Evolutionary conservation across 2,329 filamentous ascomycete genomes (phyloP), one percentile per base, ranked within the genome.

Genomic region (Calonectria pauciramosa): DNA sequence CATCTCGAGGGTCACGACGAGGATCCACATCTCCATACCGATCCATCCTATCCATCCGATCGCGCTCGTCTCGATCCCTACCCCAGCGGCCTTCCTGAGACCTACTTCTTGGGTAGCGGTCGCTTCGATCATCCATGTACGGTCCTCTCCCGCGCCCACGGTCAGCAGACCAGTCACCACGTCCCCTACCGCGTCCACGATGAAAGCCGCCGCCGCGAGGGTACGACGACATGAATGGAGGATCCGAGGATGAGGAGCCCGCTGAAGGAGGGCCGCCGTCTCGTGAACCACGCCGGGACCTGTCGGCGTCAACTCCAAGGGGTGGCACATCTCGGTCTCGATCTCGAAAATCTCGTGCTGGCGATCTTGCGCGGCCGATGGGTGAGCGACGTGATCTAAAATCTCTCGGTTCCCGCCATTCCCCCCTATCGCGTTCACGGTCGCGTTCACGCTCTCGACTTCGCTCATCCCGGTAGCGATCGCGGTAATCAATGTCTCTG

Each of bases 221-320:
- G 11, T 89, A 88, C 13, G 88, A 87, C 11, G 87, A 84, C 74
- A 85, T 81, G 71, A 93, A 93, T 1, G 90, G 88, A 16, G 91
- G 89, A 75, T 96, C 94, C 0, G 94, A 94, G 28, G 91, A 92
- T 13, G 91, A 92, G 4, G 94, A 95, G 6, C 93, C 93, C 23
- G 93, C 93, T 1, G 93, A 94, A 28, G 92, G 90, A 14, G 94
- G 93, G 0, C 94, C 86, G 13, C 84, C 94, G 80, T 96, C 94
- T 80, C 94, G 89, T 11, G 94, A 95, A 20, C 90, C 92, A 60
- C 94, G 89, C 69, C 94, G 89, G 23, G 92, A 91, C 72, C 94
- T 90, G 72, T 93, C 92, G 10, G 92, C 88, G 77, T 96, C 94
- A 9, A 94, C 86, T 60, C 91, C 92, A 38, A 92, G 87, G 0